Base-by-base conservation (phyloP, 2,329 filamentous ascomycete genomes). In the Stemphylium lycopersici region DNA sequence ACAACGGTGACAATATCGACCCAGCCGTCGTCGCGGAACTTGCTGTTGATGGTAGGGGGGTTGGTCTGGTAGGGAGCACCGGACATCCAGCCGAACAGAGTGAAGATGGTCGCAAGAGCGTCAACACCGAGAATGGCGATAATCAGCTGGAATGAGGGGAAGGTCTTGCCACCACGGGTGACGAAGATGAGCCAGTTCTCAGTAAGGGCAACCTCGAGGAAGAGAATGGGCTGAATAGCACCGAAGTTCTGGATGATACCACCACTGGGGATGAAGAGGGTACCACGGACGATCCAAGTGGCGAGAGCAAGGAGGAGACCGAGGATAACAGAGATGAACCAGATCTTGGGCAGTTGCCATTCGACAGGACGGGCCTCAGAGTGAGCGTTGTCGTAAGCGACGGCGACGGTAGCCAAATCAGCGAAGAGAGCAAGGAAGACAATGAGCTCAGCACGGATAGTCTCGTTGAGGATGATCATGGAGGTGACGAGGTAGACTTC, bases 321-420 rank as follows among this genome's bases (percentile, higher is more conserved):
- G 45, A 91, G 83, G 55, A 89, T 78, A 62, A 89, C 80, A 58
- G 84, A 87, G 69, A 91, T 90, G 63, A 91, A 83, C 89, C 88
- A 91, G 72, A 91, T 91, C 83, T 91, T 91, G 61, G 88, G 88
- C 61, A 91, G 75, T 78, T 91, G 89, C 89, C 89, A 91, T 76
- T 91, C 88, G 67, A 91, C 89, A 12, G 89, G 89, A 34, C 88
- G 86, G 56, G 82, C 82, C 71, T 91, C 89, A 67, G 86, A 90
- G 79, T 90, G 86, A 41, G 89, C 89, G 73, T 91, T 90, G 72
- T 91, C 89, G 79, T 91, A 91, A 43, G 89, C 89, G 53, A 91
- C 86, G 56, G 89, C 89, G 62, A 91, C 89, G 59, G 89, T 91
- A 57, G 89, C 89, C 77, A 91, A 79, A 83, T 91, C 89, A 65